phyloP scores from a whole-genome alignment of 2,329 filamentous ascomycete species.

The Blumeriella jaapii region DNA sequence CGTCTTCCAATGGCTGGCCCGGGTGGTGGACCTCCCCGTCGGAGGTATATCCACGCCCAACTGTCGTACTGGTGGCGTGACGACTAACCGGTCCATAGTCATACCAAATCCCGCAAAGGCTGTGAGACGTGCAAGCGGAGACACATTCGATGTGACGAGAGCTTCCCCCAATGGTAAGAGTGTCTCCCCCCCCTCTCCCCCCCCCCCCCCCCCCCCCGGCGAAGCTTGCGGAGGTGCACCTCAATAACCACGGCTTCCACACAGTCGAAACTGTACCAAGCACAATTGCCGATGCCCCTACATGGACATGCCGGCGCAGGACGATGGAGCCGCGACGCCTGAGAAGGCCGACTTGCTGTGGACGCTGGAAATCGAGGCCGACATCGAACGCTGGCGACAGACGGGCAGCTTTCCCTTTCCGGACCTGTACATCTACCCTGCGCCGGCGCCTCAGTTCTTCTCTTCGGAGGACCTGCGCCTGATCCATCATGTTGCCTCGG shows the following conservation, averaged over 20 bases:
- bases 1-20: slow-evolving; percentile 68
- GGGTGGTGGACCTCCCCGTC: slow-evolving; percentile 80
- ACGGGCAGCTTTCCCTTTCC: slow-evolving; percentile 81
- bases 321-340: slow-evolving; percentile 49
- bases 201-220: background rate
- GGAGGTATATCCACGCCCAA: slow-evolving; percentile 37
- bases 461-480: slow-evolving; percentile 71
- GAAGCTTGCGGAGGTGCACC: too few species aligned
- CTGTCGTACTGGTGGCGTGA: background rate
- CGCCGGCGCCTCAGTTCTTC: slow-evolving; percentile 60
- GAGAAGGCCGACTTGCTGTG: slow-evolving; percentile 65
- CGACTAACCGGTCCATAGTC: slow-evolving; percentile 41
- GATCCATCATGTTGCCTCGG: slow-evolving; percentile 79
- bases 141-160: slow-evolving; percentile 97
- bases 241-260: too few species aligned
- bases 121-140: slow-evolving; percentile 97
- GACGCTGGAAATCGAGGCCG: slow-evolving; percentile 73
- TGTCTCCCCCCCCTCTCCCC: background rate
- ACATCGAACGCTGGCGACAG: slow-evolving; percentile 71
- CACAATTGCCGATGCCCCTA: slow-evolving; percentile 98
- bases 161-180: slow-evolving; percentile 89
- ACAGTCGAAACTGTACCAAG: slow-evolving; percentile 93
- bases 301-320: slow-evolving; percentile 69
- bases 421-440: slow-evolving; percentile 64
- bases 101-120: slow-evolving; percentile 97